Conservation (phyloP, 2,329 filamentous ascomycete species). For the Colletotrichum zoysiae region DNA sequence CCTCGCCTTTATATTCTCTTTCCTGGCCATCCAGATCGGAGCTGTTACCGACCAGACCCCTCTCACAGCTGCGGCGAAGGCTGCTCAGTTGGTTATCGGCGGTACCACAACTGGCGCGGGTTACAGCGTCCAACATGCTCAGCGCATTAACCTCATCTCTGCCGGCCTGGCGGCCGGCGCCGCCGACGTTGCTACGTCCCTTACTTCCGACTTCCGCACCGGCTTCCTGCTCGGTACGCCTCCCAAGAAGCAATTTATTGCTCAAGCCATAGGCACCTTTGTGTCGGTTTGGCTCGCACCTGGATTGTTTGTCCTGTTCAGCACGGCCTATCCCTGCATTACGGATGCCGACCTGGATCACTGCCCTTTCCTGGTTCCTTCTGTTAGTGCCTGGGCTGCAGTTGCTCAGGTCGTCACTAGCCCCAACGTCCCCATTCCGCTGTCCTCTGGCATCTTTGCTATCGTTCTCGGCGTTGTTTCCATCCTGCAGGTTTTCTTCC, state of each 20-base stretch:
- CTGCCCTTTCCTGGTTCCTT: slow-evolving; percentile 69
- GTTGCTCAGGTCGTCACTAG: slow-evolving; percentile 71
- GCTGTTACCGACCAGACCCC: slow-evolving; percentile 73
- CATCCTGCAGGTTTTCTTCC: slow-evolving; percentile 63
- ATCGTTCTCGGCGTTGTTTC: slow-evolving; percentile 67
- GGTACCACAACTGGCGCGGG: slow-evolving; percentile 66
- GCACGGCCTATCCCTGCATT: slow-evolving; percentile 73
- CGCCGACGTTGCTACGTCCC: slow-evolving; percentile 60
- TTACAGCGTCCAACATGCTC: slow-evolving; percentile 61
- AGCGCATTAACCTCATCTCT: slow-evolving; percentile 70
- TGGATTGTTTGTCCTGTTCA: slow-evolving; percentile 72
- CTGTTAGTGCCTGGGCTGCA: slow-evolving; percentile 71
- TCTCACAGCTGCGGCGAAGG: slow-evolving; percentile 75
- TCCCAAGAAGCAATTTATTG: slow-evolving; percentile 70
- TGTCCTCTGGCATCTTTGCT: slow-evolving; percentile 67
- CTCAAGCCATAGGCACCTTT: slow-evolving; percentile 68
- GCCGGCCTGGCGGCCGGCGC: slow-evolving; percentile 62
- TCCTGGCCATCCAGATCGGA: slow-evolving; percentile 71
- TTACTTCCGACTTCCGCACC: slow-evolving; percentile 70
- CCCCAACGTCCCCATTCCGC: slow-evolving; percentile 67
- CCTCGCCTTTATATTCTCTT: slow-evolving; percentile 71
- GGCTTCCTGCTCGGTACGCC: slow-evolving; percentile 72
- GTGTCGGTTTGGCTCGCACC: slow-evolving; percentile 71
- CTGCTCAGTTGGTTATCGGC: slow-evolving; percentile 73
- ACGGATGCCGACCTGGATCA: slow-evolving; percentile 57